Percentiles rank a stretch among this genome's conserved stretches.
phyloP scores from a whole-genome alignment of 345 rosid genomes.

The Raphanus raphanistrum region DNA sequence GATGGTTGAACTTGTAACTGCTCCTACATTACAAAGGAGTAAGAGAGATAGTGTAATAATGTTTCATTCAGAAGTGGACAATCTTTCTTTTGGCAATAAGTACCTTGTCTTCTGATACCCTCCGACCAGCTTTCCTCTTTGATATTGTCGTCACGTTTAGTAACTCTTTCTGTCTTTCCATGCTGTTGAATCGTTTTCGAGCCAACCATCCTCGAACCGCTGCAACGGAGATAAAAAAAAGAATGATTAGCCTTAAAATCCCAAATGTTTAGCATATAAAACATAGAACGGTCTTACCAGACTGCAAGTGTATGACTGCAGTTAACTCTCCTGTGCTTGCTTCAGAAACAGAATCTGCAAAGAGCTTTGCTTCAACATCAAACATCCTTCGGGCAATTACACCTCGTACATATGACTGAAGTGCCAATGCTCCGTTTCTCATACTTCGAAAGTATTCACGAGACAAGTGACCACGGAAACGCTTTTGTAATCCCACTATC shows the following conservation, averaged over 20 bases:
- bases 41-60: neutral
- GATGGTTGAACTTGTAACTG: constrained; percentile 57
- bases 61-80: constrained; percentile 4
- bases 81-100: neutral
- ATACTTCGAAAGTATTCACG: constrained; percentile 54
- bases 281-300: too few species aligned
- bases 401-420: constrained; percentile 79
- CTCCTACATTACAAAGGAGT: constrained; percentile 49
- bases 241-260: constrained; percentile 21
- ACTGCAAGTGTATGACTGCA: constrained; percentile 64
- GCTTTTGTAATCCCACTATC: constrained; percentile 66
- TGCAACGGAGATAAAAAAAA: constrained; percentile 37
- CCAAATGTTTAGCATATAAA: too few species aligned
- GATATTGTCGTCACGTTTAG: constrained; percentile 45
- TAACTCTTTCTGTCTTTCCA: constrained; percentile 46
- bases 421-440: constrained; percentile 47
- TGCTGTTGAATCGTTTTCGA: constrained; percentile 49
- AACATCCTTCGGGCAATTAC: constrained; percentile 54
- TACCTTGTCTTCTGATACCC: constrained; percentile 74
- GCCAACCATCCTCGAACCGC: constrained; percentile 88
- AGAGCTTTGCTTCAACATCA: constrained; percentile 34
- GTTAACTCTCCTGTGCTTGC: constrained; percentile 44
- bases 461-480: constrained; percentile 60
- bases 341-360: constrained; percentile 37
- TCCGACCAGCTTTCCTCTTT: constrained; percentile 48